phyloP scores from a whole-genome alignment of 2,329 filamentous ascomycete genomes.

The Fusarium multiceps region DNA sequence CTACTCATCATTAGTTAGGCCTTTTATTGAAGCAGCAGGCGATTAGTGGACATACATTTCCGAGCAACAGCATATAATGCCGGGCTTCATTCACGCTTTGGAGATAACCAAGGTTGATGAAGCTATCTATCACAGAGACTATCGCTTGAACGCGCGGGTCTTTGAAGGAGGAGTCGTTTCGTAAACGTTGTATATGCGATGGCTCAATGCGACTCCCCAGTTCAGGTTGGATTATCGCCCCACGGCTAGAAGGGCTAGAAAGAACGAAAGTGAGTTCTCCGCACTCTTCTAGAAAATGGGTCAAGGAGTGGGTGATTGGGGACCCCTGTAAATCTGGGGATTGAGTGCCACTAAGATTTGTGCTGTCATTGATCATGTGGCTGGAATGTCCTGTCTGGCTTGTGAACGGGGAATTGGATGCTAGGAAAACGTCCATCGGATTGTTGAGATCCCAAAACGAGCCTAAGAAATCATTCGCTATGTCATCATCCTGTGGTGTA shows the following conservation, averaged over 20 bases:
- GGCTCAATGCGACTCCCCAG: not conserved
- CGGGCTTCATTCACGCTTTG: fast-evolving
- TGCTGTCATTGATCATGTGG: not conserved
- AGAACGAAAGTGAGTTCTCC: not conserved
- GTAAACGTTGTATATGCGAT: not conserved
- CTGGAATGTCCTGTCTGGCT: not conserved
- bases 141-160: fast-evolving
- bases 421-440: fast-evolving
- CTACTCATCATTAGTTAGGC: fast-evolving
- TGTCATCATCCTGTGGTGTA: fast-evolving
- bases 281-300: not conserved
- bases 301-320: not conserved
- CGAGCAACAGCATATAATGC: not conserved
- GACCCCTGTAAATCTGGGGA: not conserved
- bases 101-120: not conserved
- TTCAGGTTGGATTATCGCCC: not conserved
- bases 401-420: fast-evolving
- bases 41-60: fast-evolving
- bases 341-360: fast-evolving
- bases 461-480: fast-evolving
- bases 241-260: not conserved
- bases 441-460: not conserved
- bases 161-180: fast-evolving
- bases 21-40: fast-evolving
- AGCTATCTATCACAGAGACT: not conserved